Base-by-base conservation (phyloP, 768 basidiomycete species). In the Mycena amicta region DNA sequence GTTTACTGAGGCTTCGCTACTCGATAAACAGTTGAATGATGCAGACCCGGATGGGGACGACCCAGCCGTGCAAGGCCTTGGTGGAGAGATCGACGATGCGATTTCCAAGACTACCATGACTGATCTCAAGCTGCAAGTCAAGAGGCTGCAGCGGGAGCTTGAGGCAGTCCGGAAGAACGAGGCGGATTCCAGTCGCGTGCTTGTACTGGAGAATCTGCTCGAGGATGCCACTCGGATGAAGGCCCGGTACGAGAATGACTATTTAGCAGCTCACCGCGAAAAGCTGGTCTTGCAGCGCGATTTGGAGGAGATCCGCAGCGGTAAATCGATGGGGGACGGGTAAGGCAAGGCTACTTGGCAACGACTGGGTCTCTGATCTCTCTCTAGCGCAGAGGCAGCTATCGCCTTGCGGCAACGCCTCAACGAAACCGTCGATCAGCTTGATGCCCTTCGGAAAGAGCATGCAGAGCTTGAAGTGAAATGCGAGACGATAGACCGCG, bases 191-290 rank as follows among this genome's bases (percentile, higher is more conserved):
- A 90, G 89, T 59, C 81, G 85, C 26, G 74, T 95, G 4, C 70
- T 94, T 18, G 92, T 96, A n/a, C 77, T 97, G 26, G 93, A 98
- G 74, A 95, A 93, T 67, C 75, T 96, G 55, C 75, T 98, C 55
- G 92, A 94, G 52, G 95, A 98, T 64, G 92, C 95, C 27, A 95
- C 89, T 60, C 79, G 90, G 62, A 89, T 92, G 87, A 96, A 96
- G 78, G 79, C 83, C 28, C 81, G 93, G 28, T 96, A 96, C 66
- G 94, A 98, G 71, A 75, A 79, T 20, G 94, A 97, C 67, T 97
- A 95, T 70, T 77, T 98, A 13, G 80, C 86, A 1, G 86, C 87
- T 16, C 94, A 96, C 70, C 80, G 93, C 37, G 90, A 91, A 72
- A 90, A 89, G 69, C 78, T 96, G 29, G 80, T 90, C 3, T 71